Base-by-base conservation (phyloP, 2,329 filamentous ascomycete genomes). In the Purpureocillium takamizusanense region DNA sequence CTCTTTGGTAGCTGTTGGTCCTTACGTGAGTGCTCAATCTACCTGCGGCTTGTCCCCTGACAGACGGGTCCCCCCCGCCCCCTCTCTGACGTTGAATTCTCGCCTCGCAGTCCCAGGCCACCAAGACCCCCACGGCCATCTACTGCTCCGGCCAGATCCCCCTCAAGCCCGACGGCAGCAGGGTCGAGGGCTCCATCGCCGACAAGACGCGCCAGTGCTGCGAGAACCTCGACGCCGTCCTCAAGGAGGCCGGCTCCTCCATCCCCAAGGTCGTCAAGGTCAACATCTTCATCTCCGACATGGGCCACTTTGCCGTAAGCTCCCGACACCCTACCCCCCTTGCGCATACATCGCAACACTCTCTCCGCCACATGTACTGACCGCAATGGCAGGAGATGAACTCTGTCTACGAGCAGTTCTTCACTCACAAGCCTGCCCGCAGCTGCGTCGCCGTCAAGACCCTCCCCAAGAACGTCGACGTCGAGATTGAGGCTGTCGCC, bases 401-500 rank as follows among this genome's bases (percentile, higher is more conserved):
- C 65, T 72, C 72, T 48, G 83, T 86, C 55, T 94, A 92, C 61
- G 82, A 81, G 61, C 81, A 87, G 65, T 87, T 81, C 72, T 89
- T 90, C 62, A 65, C 72, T 43, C 81, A 86, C 67, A 89, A 87
- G 74, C 87, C 87, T 15, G 83, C 86, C n/a, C 76, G 86, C 50
- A 88, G 82, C 66, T 95, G 87, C 58, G 86, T 95, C 38, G 87
- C 87, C 5, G 89, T 94, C 47, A 89, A 92, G 72, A 79, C 85
- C 51, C 74, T 95, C 47, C 88, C 88, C 44, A 87, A 89, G 72
- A 80, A 81, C 40, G 87, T 88, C 31, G 81, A 87, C 43, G 80
- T 95, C 17, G 88, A 94, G 72, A 92, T 95, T 57, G 87, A 95
- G 73, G 85, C 80, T 59, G 83, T 92, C 68, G 87, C 87, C 40